A percentile compares a stretch with the other conserved stretches of the same genome.
Conservation (phyloP, 2,329 filamentous ascomycete genomes). For the Diaporthe australafricana region DNA sequence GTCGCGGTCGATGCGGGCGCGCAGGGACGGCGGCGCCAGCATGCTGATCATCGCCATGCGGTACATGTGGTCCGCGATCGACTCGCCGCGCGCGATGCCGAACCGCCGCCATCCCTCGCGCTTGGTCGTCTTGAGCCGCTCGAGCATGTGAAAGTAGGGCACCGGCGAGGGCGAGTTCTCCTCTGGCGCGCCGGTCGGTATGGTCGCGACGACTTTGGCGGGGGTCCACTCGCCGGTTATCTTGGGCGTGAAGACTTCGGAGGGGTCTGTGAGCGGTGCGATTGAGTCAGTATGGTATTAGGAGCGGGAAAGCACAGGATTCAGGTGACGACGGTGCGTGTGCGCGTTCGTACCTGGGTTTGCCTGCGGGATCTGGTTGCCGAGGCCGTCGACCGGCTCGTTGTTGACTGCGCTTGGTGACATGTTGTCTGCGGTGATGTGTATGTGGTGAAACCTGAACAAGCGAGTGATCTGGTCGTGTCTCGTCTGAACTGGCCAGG, state of each 20-base stretch:
- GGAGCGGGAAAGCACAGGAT: too few species aligned
- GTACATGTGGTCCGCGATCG: slow-evolving; percentile 99
- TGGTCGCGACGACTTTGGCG: slow-evolving; percentile 72
- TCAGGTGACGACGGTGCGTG: background rate
- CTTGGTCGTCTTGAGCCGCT: slow-evolving; percentile 95
- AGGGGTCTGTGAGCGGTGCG: slow-evolving; percentile 45
- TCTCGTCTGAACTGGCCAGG: too few species aligned
- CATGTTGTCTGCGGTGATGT: slow-evolving; percentile 1
- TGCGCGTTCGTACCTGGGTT: slow-evolving; percentile 27
- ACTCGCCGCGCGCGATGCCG: slow-evolving; percentile 81
- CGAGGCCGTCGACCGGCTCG: slow-evolving; percentile 19
- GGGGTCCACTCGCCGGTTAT: slow-evolving; percentile 65
- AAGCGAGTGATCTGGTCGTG: background rate
- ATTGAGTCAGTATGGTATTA: background rate
- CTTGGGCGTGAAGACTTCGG: slow-evolving; percentile 50
- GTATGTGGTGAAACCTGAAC: background rate
- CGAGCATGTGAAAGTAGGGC: slow-evolving; percentile 93
- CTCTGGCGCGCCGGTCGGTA: slow-evolving; percentile 68
- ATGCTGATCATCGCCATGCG: slow-evolving; percentile 98
- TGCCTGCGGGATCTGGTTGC: slow-evolving; percentile 22
- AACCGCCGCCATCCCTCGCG: slow-evolving; percentile 96
- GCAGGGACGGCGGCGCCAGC: slow-evolving; percentile 83
- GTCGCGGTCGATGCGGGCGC: slow-evolving; percentile 77
- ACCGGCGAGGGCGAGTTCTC: slow-evolving; percentile 79
- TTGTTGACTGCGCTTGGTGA: slow-evolving; percentile 30